These are phyloP conservation scores for Leccinum angustisporum DNA, from an alignment of 1,284 basidiomycete species.

Conservation along the genomic window DNA sequence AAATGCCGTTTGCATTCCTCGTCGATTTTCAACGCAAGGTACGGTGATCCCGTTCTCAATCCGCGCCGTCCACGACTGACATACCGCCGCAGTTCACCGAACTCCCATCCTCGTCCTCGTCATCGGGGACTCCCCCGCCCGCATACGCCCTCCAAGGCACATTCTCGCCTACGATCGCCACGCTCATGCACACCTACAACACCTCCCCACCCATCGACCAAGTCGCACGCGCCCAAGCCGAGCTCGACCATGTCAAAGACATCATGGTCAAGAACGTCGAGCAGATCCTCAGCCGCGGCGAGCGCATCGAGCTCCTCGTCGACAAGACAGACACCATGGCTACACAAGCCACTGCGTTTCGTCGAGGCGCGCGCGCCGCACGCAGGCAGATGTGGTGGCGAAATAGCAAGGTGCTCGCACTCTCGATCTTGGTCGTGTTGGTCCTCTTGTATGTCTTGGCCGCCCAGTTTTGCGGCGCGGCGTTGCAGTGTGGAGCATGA, in stretches of 20 bases:
- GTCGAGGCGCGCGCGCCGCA: constrained; percentile 84
- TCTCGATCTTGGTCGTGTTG: constrained; percentile 73
- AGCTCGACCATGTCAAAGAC: constrained; percentile 92
- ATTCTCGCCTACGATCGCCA: constrained; percentile 64
- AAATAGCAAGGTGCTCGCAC: constrained; percentile 74
- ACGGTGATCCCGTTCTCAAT: constrained; percentile 7
- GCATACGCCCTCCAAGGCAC: constrained; percentile 67
- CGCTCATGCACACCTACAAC: constrained; percentile 85
- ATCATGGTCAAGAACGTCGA: constrained; percentile 98
- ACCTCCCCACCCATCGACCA: constrained; percentile 91
- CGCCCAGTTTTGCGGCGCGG: constrained; percentile 86
- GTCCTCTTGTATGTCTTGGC: constrained; percentile 76
- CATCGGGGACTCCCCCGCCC: constrained; percentile 43
- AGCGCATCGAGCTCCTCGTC: constrained; percentile 93
- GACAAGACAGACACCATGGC: constrained; percentile 98
- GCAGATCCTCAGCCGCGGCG: constrained; percentile 90
- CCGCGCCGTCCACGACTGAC: not conserved
- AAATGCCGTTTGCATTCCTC: constrained; percentile 95
- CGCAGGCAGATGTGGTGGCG: constrained; percentile 98
- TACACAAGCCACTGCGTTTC: constrained; percentile 93
- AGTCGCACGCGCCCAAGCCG: constrained; percentile 84
- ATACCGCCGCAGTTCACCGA: constrained; percentile 56
- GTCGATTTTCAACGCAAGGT: constrained; percentile 81
- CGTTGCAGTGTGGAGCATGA: constrained; percentile 51
- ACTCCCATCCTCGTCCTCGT: constrained; percentile 44